Evolutionary conservation across 305 asterid genomes (phyloP), one percentile per base, ranked within the genome.

Genomic region (Lippia alba): DNA sequence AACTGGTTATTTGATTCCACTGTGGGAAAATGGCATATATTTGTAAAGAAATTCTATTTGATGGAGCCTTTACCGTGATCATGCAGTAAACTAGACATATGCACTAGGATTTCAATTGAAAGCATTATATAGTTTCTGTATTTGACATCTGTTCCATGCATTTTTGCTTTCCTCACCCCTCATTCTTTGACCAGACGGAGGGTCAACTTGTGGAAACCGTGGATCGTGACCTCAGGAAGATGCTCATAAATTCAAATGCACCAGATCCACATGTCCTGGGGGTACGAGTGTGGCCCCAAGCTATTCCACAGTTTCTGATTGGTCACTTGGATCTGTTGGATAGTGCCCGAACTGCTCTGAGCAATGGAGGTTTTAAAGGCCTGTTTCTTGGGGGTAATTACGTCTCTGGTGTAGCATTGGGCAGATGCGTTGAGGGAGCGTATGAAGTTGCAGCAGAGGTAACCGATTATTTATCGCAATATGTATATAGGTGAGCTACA

Each of bases 341-440:
- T 71, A 73, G 63, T 60, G 97, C 96, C 41, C 86, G 79, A 77
- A 56, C 78, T 77, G 96, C 86, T 70, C 86, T 94, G 66, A 80
- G 67, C 71, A 71, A 72, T 18, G 81, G 84, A 30, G 97, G 92
- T 33, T 76, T 81, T 30, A 74, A 82, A 59, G 99, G 99, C 17
- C 73, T 94, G 54, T 86, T 94, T 79, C 91, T 94, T 4, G 96
- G 95, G 67, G 99, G 99, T 36, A 94, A 91, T 83, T 91, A 89
- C 70, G 94, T 79, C 39, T 78, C 96, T 59, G 99, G 99, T 61
- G 97, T 94, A 34, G 97, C 97, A 4, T 80, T 94, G 84, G 99
- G 99, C 33, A 83, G 96, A 84, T 91, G 99, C 14, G 96, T 91
- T 66, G 99, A 91, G 79, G 91, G 95, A 73, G 99, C 91, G 41